Percentiles rank a stretch among this genome's conserved stretches.
phyloP scores from a whole-genome alignment of 1,284 basidiomycete species.

The Ustilago vetiveriae region DNA sequence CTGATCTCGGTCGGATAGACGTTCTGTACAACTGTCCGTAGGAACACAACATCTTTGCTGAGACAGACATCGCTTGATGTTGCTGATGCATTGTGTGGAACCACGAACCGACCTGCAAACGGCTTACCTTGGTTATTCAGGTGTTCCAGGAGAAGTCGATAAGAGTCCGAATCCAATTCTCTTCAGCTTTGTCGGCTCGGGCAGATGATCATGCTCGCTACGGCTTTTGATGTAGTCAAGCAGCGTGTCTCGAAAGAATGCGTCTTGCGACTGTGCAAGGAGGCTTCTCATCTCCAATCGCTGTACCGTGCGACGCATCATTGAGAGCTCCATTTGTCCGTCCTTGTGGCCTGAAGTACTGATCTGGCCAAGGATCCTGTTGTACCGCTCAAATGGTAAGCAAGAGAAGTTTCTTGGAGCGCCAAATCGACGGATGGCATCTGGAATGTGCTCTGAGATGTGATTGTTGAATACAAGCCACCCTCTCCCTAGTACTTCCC shows the following conservation, averaged over 20 bases:
- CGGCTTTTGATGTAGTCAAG: background rate
- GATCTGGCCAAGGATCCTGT: background rate
- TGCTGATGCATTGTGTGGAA: too few relatives aligned
- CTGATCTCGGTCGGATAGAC: background rate
- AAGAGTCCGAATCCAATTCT: background rate
- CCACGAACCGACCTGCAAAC: background rate
- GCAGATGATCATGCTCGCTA: too few relatives aligned
- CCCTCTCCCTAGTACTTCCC: conserved; percentile 1
- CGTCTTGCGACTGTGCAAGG: background rate
- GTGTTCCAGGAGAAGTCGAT: background rate
- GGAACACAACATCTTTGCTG: background rate
- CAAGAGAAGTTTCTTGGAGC: conserved; percentile 3
- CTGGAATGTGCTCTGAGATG: conserved; percentile 1
- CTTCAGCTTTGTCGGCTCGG: background rate
- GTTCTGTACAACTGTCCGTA: background rate
- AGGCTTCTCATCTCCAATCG: background rate
- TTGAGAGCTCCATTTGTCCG: background rate
- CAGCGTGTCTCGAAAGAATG: background rate
- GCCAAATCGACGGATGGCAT: background rate
- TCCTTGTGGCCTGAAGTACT: background rate
- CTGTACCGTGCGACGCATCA: background rate
- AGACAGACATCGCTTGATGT: too few relatives aligned
- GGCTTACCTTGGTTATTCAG: background rate
- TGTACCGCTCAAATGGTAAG: conserved; percentile 4
- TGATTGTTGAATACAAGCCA: conserved; percentile 5